A percentile compares a stretch with the other conserved stretches of the same genome.
These are phyloP conservation scores for Aspergillus asperescens DNA, from an alignment of 495 filamentous ascomycete species.

Conservation along the genomic window DNA sequence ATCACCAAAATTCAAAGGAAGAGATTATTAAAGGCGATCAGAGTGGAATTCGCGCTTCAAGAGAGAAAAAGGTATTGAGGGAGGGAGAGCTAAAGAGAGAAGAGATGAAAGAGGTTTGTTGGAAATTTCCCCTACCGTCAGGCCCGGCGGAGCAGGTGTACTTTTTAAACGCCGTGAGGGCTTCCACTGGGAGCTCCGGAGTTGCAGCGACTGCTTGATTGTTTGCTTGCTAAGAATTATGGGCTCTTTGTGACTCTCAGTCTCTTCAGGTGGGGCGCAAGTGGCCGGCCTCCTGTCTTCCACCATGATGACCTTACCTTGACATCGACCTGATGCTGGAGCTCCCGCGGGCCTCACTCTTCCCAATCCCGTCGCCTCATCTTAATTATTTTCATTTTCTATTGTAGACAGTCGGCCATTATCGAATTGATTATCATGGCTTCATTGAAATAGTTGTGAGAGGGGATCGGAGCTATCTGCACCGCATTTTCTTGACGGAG, in stretches of 20 bases:
- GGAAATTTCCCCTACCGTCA: conserved; percentile 28
- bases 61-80: background rate
- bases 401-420: background rate
- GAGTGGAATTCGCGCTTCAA: background rate
- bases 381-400: background rate
- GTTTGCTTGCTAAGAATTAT: conserved; percentile 15
- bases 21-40: conserved; percentile 1
- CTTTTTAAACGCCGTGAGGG: conserved; percentile 37
- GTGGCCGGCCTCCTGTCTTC: conserved; percentile 15
- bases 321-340: conserved; percentile 6
- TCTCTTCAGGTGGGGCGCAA: conserved; percentile 10
- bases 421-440: conserved; percentile 8
- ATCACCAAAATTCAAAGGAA: conserved; percentile 16
- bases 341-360: conserved; percentile 1
- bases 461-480: background rate
- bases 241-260: conserved; percentile 7
- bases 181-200: conserved; percentile 14
- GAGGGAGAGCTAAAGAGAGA: conserved; percentile 13
- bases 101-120: conserved; percentile 20
- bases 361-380: background rate
- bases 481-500: background rate
- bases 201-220: conserved; percentile 9
- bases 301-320: conserved; percentile 8
- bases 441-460: background rate
- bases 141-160: conserved; percentile 37